phyloP scores from a whole-genome alignment of 305 asterid species.

The Fraxinus platypoda region DNA sequence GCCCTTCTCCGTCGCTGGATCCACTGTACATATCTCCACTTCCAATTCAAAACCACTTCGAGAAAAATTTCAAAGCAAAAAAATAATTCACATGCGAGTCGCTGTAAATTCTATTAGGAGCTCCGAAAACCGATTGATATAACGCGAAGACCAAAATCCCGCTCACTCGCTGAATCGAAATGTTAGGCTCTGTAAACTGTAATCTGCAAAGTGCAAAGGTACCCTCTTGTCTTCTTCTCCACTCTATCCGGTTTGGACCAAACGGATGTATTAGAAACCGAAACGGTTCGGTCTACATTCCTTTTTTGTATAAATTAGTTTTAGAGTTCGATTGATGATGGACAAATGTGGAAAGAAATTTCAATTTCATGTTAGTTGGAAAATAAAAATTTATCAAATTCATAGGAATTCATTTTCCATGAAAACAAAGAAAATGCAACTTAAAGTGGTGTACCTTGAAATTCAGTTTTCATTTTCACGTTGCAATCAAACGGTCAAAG shows the following conservation, averaged over 20 bases:
- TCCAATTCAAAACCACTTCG: not conserved
- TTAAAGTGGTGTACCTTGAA: too few relatives aligned
- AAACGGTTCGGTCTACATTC: not conserved
- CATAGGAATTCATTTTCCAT: too few relatives aligned
- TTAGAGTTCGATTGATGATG: too few relatives aligned
- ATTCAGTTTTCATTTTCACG: too few relatives aligned
- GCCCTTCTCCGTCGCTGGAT: conserved; percentile 72
- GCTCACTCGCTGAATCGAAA: not conserved
- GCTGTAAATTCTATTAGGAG: not conserved
- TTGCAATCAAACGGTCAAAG: too few relatives aligned
- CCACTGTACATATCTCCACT: conserved; percentile 61
- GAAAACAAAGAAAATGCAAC: too few relatives aligned
- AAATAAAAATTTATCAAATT: too few relatives aligned
- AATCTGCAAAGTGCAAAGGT: not conserved
- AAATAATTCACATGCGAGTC: not conserved
- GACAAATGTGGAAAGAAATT: too few relatives aligned
- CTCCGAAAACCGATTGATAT: not conserved
- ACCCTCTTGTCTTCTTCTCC: not conserved
- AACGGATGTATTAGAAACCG: not conserved
- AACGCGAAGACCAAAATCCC: not conserved
- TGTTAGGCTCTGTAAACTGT: not conserved
- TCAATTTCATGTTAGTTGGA: too few relatives aligned
- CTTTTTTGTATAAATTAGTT: too few relatives aligned
- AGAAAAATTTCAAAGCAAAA: not conserved
- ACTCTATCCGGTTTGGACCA: not conserved